These are phyloP conservation scores for Tephrocybe sp. DNA, from an alignment of 768 basidiomycete genomes.

Conservation along the genomic window DNA sequence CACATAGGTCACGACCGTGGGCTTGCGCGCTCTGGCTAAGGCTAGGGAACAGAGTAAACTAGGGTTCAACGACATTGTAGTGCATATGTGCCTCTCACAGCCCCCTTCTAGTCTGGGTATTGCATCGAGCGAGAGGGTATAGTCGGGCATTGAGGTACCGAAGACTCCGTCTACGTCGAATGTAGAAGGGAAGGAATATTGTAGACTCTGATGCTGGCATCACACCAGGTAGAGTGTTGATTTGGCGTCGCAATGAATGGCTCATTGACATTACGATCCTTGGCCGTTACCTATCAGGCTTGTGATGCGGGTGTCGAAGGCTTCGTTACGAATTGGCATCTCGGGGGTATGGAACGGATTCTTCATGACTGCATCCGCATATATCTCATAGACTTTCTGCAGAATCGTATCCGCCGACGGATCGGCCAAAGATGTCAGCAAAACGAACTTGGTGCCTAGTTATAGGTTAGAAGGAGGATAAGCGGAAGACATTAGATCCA, in stretches of 20 bases:
- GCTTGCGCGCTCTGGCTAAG: too few species aligned
- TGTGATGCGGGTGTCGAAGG: constrained; percentile 74
- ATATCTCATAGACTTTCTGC: constrained; percentile 88
- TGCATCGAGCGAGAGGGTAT: too few species aligned
- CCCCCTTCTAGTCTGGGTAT: too few species aligned
- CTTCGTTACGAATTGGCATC: constrained; percentile 94
- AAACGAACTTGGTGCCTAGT: constrained; percentile 92
- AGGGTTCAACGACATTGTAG: too few species aligned
- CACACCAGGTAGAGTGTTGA: neutral
- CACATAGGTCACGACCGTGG: too few species aligned
- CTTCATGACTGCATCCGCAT: constrained; percentile 96
- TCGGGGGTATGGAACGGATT: constrained; percentile 99
- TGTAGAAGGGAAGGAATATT: neutral
- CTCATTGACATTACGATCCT: constrained; percentile 14
- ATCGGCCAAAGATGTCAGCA: constrained; percentile 81
- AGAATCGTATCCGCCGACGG: constrained; percentile 66
- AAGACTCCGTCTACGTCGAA: neutral
- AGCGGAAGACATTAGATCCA: constrained; percentile 8
- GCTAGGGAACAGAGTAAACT: too few species aligned
- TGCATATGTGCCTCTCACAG: too few species aligned
- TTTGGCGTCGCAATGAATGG: neutral
- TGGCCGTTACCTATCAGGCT: constrained; percentile 53
- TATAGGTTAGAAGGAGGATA: neutral
- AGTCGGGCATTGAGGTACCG: too few species aligned
- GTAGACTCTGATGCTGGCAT: neutral